Base-by-base conservation (phyloP, 495 filamentous ascomycete species). In the Neurospora discreta region DNA sequence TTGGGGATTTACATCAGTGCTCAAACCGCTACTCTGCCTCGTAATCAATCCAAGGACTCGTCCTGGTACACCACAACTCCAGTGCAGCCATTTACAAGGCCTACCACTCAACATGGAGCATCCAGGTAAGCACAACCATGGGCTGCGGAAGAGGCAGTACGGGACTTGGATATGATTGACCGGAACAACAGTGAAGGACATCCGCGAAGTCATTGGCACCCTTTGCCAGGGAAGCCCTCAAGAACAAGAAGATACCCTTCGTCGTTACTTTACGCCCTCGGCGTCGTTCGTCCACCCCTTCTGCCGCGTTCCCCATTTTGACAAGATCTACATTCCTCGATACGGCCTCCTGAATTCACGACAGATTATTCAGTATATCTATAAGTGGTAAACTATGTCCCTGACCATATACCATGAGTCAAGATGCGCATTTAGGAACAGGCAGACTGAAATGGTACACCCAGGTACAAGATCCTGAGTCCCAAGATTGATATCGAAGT, bases 241-340 rank as follows among this genome's bases (percentile, higher is more conserved):
- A 0, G 78, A 87, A 38, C 93, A 96, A 80, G 79, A 82, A 36
- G 79, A 84, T 20, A 83, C 89, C 6, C 78, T 97, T 26, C 84
- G 92, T 68, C 83, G 80, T 13, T 93, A 91, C 80, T 97, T 92
- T 82, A 86, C 89, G 2, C 85, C 84, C 10, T 79, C 88, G 73
- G 89, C 91, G 18, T 85, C 87, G 71, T 95, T 97, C 78, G 83
- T 86, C 3, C 93, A 97, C 77, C 93, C 93, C 0, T 91, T 96
- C 80, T 95, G 91, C 77, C 88, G 88, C 26, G 89, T 93, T 2
- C 87, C 88, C 42, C 86, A 85, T 73, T 89, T 88, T 78, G 79
- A 78, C 9, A 72, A 83, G 26, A 42, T 74, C 46, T 68, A 73
- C 2, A 52, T 86, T 18, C 84, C 83, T 3, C 83, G 86, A 70